Evolutionary conservation across 805 yeast genomes (phyloP), one percentile per base, ranked within the genome.

Genomic region (Teunomyces barrocoloradensis): DNA sequence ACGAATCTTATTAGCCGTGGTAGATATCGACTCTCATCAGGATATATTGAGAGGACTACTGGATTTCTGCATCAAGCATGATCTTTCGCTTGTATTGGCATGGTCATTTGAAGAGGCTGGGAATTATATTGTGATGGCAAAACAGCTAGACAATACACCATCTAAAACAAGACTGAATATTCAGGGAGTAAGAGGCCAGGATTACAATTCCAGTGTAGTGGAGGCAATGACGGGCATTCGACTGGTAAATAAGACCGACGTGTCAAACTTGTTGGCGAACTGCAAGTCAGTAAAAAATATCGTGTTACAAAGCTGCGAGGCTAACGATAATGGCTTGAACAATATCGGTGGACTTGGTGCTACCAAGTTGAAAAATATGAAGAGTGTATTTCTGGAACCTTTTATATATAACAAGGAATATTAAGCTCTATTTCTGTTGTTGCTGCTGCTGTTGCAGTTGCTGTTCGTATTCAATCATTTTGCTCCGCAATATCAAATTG

Each of bases 11-110:
- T 61, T 86, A 39, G 78, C 80, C 28, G 82, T 84, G 5, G 84
- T 85, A 5, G 94, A 86, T 58, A 79, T 84, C 9, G 85, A 79
- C 10, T 78, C 81, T 23, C 77, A 75, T 25, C 76, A 74, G 44
- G 84, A 80, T 33, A 57, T 71, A 1, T 53, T 80, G 23, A 68
- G 81, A 20, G 75, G 72, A 35, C 54, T 80, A 29, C 74, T 73
- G 63, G 77, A 71, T 44, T 58, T 79, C 15, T 77, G 82, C 51
- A 55, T 80, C 20, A 71, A 74, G 47, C 77, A 79, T 48, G 79
- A 78, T 48, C 53, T 80, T 36, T 64, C 80, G 5, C 55, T 80
- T 52, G 66, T 80, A 2, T 60, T 79, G 35, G 77, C 81, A 2
- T 80, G 84, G 82, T 60, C 78, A 53, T 55, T 84, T 68, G 73